Base-by-base conservation (phyloP, 1,284 basidiomycete species). In the Tranzscheliella williamsii region DNA sequence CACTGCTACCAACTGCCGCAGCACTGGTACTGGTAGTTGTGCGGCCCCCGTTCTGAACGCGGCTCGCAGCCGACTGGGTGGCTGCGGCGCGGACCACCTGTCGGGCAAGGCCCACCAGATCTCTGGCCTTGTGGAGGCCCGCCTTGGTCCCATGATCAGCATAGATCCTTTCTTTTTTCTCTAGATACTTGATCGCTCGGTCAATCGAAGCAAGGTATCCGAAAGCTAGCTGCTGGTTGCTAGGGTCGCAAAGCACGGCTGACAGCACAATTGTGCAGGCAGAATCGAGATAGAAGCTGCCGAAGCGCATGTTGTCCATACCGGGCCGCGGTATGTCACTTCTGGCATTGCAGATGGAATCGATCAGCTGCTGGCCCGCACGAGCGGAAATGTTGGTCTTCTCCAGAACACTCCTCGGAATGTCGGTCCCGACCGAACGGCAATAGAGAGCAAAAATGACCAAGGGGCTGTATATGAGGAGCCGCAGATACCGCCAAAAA, bases 401-500 rank as follows among this genome's bases (percentile, higher is more conserved):
- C 20, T 54, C 46, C 36, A 58, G 55, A 18, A 58, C 55, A 38
- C 29, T 54, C 18, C 42, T 42, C 3, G 61, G 61, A 30, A 64
- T 54, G 13, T 43, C 38, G 38, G 50, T 57, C 21, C 47, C 55
- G 4, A 43, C 49, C 12, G 61, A 58, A 13, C 61, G 55, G 27
- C 54, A 54, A 34, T 64, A 64, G 7, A 64, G 44, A 24, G 61
- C 61, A 46, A 64, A 58, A 38, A 64, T 58, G 29, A 58, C 51
- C 15, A 58, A 34, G 15, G 55, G 55, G 16, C 55, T 50, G 35
- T 64, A 45, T 12, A 64, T 47, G 18, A 64, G 50, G 30, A 64
- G 26, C 11, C 55, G 61, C 29, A 64, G 36, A 30, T 64, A 55
- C 61, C 61, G 58, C 61, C 61, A 64, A 12, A 64, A 42, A 7